Evolutionary conservation across 2,329 filamentous ascomycete species (phyloP), one percentile per base, ranked within the genome.

Genomic region (Fusarium praegraminearum): DNA sequence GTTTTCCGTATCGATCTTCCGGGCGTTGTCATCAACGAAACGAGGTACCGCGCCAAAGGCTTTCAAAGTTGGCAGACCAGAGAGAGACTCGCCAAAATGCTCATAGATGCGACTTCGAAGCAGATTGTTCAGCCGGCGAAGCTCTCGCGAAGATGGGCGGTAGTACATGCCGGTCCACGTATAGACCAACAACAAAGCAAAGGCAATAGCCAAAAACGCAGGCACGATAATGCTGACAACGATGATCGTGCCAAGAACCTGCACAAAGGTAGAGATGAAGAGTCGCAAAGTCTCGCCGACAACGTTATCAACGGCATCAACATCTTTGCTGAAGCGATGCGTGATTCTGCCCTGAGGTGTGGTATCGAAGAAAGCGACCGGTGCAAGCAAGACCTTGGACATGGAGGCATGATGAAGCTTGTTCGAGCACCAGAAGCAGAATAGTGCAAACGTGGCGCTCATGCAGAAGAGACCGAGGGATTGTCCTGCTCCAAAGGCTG

Each of bases 371-470:
- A 68, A 68, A 5, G 65, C 59, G 0, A 68, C 35, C 1, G 65
- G 65, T 0, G 65, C 65, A 2, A 54, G 35, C 8, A 68, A 24
- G 0, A 68, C 53, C 5, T 57, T 60, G 7, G 59, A 50, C 38
- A 68, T 43, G 4, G 49, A 41, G 0, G 59, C 65, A 5, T 43
- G 52, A 5, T 68, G 65, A 35, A 68, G 65, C 5, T 69, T 59
- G 49, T 68, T 68, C 1, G 65, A 68, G 8, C 65, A 68, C 65
- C 65, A 68, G 22, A 68, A 68, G 22, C 65, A 68, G 15, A 68
- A 68, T 6, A 68, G 7, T 0, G 65, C 65, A 55, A 69, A 68
- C 0, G 53, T 60, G 0, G 65, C 53, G 2, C 53, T 68, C 65
- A 60, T 68, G 1, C 20, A 69, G 22, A 68, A 68, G 0, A 68